A percentile compares a stretch with the other conserved stretches of the same genome.
Evolutionary conservation across 73 alveolate genomes (phyloP).

Genomic region (Breviolum minutum): DNA sequence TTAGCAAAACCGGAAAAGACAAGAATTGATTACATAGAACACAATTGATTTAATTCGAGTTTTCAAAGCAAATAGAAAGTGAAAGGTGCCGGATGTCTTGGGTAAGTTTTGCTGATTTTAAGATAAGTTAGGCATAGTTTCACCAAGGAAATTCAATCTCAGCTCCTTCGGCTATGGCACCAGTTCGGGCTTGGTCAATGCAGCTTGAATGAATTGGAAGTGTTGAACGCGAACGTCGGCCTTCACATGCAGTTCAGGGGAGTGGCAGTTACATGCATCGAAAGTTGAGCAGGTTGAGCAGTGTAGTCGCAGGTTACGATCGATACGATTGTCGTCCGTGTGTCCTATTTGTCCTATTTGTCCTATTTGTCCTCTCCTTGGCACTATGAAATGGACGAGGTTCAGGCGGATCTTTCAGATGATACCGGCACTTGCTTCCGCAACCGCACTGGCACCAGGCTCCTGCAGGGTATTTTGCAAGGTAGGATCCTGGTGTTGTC

Average conservation of each 20-base stretch:
- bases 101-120: too few species aligned
- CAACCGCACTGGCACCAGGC: background rate
- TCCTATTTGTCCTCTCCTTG: too few species aligned
- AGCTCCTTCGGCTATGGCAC: conserved; percentile 21
- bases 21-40: too few species aligned
- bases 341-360: too few species aligned
- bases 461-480: background rate
- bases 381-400: background rate
- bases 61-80: too few species aligned
- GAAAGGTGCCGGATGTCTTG: too few species aligned
- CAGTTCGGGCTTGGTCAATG: conserved; percentile 19
- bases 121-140: background rate
- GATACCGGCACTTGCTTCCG: background rate
- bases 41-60: too few species aligned
- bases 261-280: background rate
- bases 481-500: too few species aligned
- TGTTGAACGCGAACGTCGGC: background rate
- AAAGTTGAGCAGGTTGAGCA: background rate
- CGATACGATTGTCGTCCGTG: too few species aligned
- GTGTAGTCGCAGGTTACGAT: background rate
- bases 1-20: too few species aligned
- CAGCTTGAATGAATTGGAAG: background rate
- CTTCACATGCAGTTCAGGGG: background rate
- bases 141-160: conserved; percentile 3
- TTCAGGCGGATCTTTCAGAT: background rate